Evolutionary conservation across 306 rosid species (phyloP).

Genomic region (Hippophae tibetana): DNA sequence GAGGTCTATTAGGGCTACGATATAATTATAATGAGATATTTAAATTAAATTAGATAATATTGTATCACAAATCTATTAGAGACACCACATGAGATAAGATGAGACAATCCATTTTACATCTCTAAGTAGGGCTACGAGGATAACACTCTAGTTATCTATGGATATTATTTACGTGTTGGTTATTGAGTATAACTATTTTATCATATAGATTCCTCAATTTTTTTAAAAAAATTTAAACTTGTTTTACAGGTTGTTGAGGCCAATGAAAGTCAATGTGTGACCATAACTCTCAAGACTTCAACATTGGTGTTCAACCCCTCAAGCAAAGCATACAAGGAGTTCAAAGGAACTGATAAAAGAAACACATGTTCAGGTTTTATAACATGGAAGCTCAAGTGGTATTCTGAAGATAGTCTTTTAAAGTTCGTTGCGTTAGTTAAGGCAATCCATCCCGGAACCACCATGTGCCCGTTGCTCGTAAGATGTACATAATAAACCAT

Average conservation of each 20-base stretch:
- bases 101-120: too few relatives aligned
- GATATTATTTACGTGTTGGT: too few relatives aligned
- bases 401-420: conserved; percentile 42
- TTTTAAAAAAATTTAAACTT: background rate
- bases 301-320: conserved; percentile 25
- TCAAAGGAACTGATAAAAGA: conserved; percentile 20
- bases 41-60: too few relatives aligned
- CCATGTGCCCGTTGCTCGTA: conserved; percentile 39
- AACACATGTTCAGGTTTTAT: conserved; percentile 21
- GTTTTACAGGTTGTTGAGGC: conserved; percentile 53
- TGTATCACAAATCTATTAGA: too few relatives aligned
- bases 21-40: too few relatives aligned
- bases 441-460: conserved; percentile 58
- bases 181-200: background rate
- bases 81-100: too few relatives aligned
- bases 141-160: too few relatives aligned
- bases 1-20: too few relatives aligned
- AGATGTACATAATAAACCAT: conserved; percentile 36
- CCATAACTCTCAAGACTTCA: conserved; percentile 39
- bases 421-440: conserved; percentile 65
- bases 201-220: background rate
- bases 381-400: conserved; percentile 70
- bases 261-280: conserved; percentile 36
- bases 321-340: conserved; percentile 20
- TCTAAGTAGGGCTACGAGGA: too few relatives aligned